Conservation (phyloP, 2,329 filamentous ascomycete genomes). For the Hirsutella rhossiliensis region DNA sequence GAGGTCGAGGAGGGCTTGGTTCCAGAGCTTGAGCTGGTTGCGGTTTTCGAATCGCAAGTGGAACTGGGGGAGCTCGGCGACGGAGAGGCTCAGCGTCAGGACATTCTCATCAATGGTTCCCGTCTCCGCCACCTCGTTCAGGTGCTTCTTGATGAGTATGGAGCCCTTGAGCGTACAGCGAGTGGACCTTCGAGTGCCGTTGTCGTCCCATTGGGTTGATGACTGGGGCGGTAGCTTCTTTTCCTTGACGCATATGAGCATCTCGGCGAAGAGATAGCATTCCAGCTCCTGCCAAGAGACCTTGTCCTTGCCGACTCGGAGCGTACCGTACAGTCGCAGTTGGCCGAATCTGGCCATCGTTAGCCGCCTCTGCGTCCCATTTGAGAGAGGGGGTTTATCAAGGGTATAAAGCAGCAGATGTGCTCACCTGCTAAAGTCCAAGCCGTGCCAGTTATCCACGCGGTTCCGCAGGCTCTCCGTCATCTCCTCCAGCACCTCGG, state of each 20-base stretch:
- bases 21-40: slow-evolving; percentile 80
- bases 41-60: slow-evolving; percentile 81
- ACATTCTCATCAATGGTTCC: slow-evolving; percentile 64
- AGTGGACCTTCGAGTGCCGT: slow-evolving; percentile 47
- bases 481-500: slow-evolving; percentile 68
- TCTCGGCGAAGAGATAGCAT: slow-evolving; percentile 93
- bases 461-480: slow-evolving; percentile 73
- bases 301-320: slow-evolving; percentile 92
- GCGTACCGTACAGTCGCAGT: slow-evolving; percentile 74
- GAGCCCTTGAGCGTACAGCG: slow-evolving; percentile 91
- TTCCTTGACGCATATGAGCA: slow-evolving; percentile 99
- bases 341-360: slow-evolving; percentile 64
- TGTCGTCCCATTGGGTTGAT: slow-evolving; percentile 55
- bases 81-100: slow-evolving; percentile 80
- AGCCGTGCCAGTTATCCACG: slow-evolving; percentile 97
- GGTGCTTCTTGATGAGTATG: slow-evolving; percentile 94
- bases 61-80: slow-evolving; percentile 85
- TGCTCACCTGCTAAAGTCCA: slow-evolving; percentile 70
- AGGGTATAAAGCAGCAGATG: neutral
- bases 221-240: slow-evolving; percentile 54
- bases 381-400: neutral
- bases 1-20: slow-evolving; percentile 73
- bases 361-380: slow-evolving; percentile 3
- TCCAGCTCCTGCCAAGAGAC: slow-evolving; percentile 96
- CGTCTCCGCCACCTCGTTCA: slow-evolving; percentile 74